Conservation (phyloP, 2,329 filamentous ascomycete species). For the Ophiobolus disseminans region DNA sequence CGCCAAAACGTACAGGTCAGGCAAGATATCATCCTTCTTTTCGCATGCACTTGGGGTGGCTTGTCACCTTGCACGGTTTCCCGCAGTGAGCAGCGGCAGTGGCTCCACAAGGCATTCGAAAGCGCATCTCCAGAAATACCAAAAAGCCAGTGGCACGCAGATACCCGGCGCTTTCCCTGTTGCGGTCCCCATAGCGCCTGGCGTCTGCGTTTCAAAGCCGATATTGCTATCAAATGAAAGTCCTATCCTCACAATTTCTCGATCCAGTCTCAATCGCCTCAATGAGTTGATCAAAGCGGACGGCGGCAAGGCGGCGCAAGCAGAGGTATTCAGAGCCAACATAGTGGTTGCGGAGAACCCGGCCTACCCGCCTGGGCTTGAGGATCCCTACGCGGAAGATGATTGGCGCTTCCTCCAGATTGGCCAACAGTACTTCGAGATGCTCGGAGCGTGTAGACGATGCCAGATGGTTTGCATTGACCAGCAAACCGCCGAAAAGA, state of each 20-base stretch:
- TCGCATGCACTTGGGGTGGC: constrained; percentile 75
- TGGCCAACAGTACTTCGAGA: constrained; percentile 68
- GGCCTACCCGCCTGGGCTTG: constrained; percentile 51
- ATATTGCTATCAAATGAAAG: constrained; percentile 93
- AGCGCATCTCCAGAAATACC: constrained; percentile 66
- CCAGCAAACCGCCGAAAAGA: constrained; percentile 77
- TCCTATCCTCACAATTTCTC: constrained; percentile 84
- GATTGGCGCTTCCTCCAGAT: constrained; percentile 74
- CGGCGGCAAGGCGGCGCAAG: constrained; percentile 70
- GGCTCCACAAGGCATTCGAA: constrained; percentile 72
- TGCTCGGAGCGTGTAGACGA: constrained; percentile 82
- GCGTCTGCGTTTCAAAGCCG: constrained; percentile 61
- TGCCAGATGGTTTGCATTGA: constrained; percentile 98
- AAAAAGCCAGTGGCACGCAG: constrained; percentile 32
- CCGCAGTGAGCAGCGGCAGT: constrained; percentile 61
- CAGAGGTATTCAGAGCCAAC: constrained; percentile 87
- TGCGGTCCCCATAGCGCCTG: constrained; percentile 50
- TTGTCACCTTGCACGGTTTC: constrained; percentile 85
- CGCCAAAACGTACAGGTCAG: constrained; percentile 72
- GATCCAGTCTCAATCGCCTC: constrained; percentile 77
- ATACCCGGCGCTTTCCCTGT: constrained; percentile 64
- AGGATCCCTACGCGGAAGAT: constrained; percentile 79
- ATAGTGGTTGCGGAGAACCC: constrained; percentile 70
- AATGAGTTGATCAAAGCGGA: constrained; percentile 73
- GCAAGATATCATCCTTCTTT: constrained; percentile 77